These are phyloP conservation scores for Sanguinoderma infundibulare DNA, from an alignment of 1,284 basidiomycete genomes.

Conservation along the genomic window DNA sequence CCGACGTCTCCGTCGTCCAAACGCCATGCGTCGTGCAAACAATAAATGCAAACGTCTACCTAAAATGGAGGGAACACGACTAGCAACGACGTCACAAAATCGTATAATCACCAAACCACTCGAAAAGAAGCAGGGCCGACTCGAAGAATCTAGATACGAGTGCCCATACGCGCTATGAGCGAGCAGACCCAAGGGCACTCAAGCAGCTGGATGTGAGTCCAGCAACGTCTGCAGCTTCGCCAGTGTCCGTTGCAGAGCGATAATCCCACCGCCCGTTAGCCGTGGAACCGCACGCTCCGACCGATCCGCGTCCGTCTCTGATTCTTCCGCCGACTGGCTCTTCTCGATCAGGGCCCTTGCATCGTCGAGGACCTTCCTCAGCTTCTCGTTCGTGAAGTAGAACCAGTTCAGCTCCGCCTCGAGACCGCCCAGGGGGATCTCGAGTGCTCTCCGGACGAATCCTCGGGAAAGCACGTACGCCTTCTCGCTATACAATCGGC, in stretches of 20 bases:
- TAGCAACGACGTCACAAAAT: no score
- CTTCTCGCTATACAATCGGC: conserved; percentile 89
- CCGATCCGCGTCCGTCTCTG: conserved; percentile 43
- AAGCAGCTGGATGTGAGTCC: conserved; percentile 22
- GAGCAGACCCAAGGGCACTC: no score
- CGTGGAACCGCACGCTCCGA: conserved; percentile 76
- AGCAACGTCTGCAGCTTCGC: conserved; percentile 38
- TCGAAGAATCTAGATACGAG: not conserved
- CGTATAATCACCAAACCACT: not conserved
- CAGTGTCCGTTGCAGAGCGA: conserved; percentile 78
- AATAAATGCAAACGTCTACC: not conserved
- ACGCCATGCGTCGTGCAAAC: no score
- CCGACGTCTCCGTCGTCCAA: no score
- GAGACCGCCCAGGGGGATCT: conserved; percentile 74
- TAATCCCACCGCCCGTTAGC: conserved; percentile 80
- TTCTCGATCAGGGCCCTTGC: conserved; percentile 70
- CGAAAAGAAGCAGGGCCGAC: not conserved
- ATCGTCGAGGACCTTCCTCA: conserved; percentile 72
- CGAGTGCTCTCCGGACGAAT: conserved; percentile 86
- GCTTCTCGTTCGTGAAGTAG: conserved; percentile 69
- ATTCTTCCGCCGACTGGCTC: conserved; percentile 50
- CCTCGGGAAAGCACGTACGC: conserved; percentile 90
- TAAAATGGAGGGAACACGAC: not conserved
- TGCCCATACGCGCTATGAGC: not conserved
- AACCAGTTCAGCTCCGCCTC: conserved; percentile 77